Evolutionary conservation across 2,329 filamentous ascomycete genomes (phyloP).

Genomic region (Talaromyces sp.): DNA sequence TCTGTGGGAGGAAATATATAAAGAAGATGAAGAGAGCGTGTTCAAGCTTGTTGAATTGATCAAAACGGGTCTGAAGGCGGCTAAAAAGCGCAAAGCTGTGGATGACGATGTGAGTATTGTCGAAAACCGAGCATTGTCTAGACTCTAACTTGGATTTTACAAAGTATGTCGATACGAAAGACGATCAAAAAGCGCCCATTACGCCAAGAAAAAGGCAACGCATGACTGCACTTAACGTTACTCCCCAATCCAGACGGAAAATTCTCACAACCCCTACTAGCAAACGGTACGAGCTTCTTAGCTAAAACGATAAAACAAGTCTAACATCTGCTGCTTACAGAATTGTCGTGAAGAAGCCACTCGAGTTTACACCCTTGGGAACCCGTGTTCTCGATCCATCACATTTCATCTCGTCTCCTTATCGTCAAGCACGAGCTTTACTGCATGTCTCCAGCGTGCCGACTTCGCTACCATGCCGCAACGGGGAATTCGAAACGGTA

Average conservation of each 20-base stretch:
- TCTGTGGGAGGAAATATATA: slow-evolving; percentile 79
- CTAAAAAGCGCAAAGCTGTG: slow-evolving; percentile 48
- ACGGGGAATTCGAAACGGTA: slow-evolving; percentile 84
- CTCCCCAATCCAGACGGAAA: slow-evolving; percentile 38
- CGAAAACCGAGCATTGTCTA: neutral
- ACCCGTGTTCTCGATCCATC: slow-evolving; percentile 75
- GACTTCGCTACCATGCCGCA: slow-evolving; percentile 79
- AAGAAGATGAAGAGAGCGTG: slow-evolving; percentile 59
- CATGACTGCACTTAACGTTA: slow-evolving; percentile 38
- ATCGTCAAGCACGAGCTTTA: slow-evolving; percentile 80
- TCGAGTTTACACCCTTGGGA: slow-evolving; percentile 93
- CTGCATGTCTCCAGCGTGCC: slow-evolving; percentile 94
- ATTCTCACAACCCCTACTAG: slow-evolving; percentile 57
- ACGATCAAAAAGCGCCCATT: slow-evolving; percentile 25
- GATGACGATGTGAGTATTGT: slow-evolving; percentile 30
- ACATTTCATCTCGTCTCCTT: slow-evolving; percentile 74
- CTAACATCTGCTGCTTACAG: slow-evolving; percentile 23
- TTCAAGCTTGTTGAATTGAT: slow-evolving; percentile 61
- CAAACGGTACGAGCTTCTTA: slow-evolving; percentile 44
- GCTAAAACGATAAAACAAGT: neutral
- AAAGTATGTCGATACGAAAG: slow-evolving; percentile 35
- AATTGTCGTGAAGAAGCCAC: slow-evolving; percentile 73
- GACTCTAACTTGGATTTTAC: slow-evolving; percentile 4
- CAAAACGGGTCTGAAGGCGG: slow-evolving; percentile 58
- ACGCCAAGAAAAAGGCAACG: slow-evolving; percentile 57